Evolutionary conservation across 2,329 filamentous ascomycete species (phyloP).

Genomic region (Cladosporium austrohemisphaericum): DNA sequence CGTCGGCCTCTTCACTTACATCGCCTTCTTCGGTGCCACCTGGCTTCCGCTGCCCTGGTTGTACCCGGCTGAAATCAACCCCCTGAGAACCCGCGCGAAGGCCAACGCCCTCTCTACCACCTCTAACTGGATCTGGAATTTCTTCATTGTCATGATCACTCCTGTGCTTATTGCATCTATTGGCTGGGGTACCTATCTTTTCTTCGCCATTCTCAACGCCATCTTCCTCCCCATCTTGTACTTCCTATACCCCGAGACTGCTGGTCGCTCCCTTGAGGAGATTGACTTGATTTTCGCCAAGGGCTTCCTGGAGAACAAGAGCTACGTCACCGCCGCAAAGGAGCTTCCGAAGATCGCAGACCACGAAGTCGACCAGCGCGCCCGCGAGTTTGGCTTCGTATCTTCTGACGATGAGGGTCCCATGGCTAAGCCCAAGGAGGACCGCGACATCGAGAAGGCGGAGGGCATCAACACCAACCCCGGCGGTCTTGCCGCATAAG

Average conservation of each 20-base stretch:
- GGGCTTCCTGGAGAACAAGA: conserved; percentile 28
- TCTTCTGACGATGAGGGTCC: conserved; percentile 28
- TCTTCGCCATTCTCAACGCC: conserved; percentile 51
- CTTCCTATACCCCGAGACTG: conserved; percentile 48
- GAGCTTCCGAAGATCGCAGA: conserved; percentile 35
- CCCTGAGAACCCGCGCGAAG: conserved; percentile 31
- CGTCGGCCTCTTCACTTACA: conserved; percentile 29
- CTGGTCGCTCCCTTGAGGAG: conserved; percentile 26
- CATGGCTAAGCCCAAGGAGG: not conserved
- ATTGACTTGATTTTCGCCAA: conserved; percentile 27
- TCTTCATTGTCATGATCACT: conserved; percentile 36
- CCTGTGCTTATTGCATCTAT: conserved; percentile 37
- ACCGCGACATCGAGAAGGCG: conserved; percentile 10
- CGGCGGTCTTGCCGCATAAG: conserved; percentile 6
- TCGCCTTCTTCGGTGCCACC: conserved; percentile 28
- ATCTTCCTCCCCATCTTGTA: conserved; percentile 57
- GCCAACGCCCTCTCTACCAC: conserved; percentile 13
- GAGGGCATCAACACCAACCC: conserved; percentile 14
- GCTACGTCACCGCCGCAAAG: conserved; percentile 36
- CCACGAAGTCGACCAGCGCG: conserved; percentile 32
- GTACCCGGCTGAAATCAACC: conserved; percentile 31
- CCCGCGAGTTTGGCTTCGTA: conserved; percentile 32
- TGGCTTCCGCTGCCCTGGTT: conserved; percentile 25
- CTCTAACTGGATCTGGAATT: conserved; percentile 41
- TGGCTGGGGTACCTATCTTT: conserved; percentile 35